Percentiles rank a stretch among this genome's conserved stretches.
These are phyloP conservation scores for Isatis tinctoria DNA, from an alignment of 345 rosid species.

Conservation along the genomic window DNA sequence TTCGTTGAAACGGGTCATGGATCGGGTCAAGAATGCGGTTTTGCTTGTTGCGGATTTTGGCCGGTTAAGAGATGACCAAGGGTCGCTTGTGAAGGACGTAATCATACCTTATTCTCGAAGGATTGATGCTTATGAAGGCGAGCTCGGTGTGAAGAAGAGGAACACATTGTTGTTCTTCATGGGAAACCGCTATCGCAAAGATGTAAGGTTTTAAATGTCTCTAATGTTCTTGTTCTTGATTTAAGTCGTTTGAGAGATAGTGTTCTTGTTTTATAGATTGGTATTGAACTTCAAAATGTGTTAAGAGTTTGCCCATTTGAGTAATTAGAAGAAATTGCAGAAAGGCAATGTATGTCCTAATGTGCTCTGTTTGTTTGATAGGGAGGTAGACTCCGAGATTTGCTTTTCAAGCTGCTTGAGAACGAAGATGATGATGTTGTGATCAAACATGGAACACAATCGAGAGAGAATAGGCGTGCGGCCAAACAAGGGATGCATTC, in stretches of 20 bases:
- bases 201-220: conserved; percentile 36
- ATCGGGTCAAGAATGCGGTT: conserved; percentile 57
- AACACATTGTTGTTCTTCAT: conserved; percentile 73
- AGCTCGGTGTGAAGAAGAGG: conserved; percentile 51
- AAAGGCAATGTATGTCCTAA: background rate
- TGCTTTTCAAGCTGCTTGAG: conserved; percentile 71
- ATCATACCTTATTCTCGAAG: conserved; percentile 76
- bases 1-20: conserved; percentile 57
- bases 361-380: conserved; percentile 17
- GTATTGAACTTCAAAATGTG: background rate
- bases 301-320: background rate
- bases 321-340: background rate
- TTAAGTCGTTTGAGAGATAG: background rate
- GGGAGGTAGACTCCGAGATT: conserved; percentile 81
- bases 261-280: background rate
- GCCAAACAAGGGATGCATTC: conserved; percentile 77
- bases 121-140: conserved; percentile 62
- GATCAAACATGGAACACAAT: conserved; percentile 76
- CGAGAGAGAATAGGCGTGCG: conserved; percentile 72
- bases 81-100: conserved; percentile 83
- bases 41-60: conserved; percentile 72
- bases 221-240: background rate
- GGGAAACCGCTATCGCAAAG: conserved; percentile 82
- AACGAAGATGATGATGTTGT: conserved; percentile 50
- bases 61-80: conserved; percentile 69